Conservation (phyloP, 2,329 filamentous ascomycete species). For the Aspergillus viridinutans region DNA sequence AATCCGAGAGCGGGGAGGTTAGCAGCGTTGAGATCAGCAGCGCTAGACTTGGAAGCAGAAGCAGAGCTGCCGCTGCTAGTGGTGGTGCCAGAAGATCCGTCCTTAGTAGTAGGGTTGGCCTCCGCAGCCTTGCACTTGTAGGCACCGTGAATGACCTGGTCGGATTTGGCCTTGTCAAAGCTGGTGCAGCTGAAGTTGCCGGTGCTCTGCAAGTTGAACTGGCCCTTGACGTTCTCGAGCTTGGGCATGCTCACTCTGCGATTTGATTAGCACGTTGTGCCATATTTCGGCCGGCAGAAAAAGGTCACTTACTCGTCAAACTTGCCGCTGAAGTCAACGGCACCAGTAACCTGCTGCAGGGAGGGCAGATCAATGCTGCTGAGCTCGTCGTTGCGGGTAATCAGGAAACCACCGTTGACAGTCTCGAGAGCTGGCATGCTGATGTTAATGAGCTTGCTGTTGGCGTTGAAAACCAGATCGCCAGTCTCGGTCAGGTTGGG, state of each 20-base stretch:
- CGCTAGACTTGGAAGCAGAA: slow-evolving; percentile 33
- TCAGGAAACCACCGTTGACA: slow-evolving; percentile 73
- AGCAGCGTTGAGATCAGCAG: slow-evolving; percentile 32
- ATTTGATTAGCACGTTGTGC: slow-evolving; percentile 28
- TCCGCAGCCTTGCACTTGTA: slow-evolving; percentile 42
- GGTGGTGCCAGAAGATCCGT: slow-evolving; percentile 29
- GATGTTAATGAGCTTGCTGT: slow-evolving; percentile 64
- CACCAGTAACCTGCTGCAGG: slow-evolving; percentile 69
- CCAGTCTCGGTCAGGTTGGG: slow-evolving; percentile 46
- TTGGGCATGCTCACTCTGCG: slow-evolving; percentile 65
- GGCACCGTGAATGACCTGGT: slow-evolving; percentile 44
- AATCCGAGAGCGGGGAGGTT: slow-evolving; percentile 39
- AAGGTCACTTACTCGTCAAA: slow-evolving; percentile 67
- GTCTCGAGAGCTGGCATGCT: slow-evolving; percentile 64
- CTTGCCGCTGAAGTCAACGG: slow-evolving; percentile 78
- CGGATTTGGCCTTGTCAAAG: slow-evolving; percentile 47
- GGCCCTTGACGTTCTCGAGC: slow-evolving; percentile 65
- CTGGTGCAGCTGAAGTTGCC: slow-evolving; percentile 57
- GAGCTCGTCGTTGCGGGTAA: slow-evolving; percentile 86
- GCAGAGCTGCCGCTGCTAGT: slow-evolving; percentile 23
- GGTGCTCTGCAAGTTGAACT: slow-evolving; percentile 66
- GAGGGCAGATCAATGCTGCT: slow-evolving; percentile 61
- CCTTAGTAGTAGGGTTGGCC: slow-evolving; percentile 33
- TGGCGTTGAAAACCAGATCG: slow-evolving; percentile 55
- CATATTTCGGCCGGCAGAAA: background rate